Conservation (phyloP, 73 alveolate genomes). For the Symbiodinium pilosum region DNA sequence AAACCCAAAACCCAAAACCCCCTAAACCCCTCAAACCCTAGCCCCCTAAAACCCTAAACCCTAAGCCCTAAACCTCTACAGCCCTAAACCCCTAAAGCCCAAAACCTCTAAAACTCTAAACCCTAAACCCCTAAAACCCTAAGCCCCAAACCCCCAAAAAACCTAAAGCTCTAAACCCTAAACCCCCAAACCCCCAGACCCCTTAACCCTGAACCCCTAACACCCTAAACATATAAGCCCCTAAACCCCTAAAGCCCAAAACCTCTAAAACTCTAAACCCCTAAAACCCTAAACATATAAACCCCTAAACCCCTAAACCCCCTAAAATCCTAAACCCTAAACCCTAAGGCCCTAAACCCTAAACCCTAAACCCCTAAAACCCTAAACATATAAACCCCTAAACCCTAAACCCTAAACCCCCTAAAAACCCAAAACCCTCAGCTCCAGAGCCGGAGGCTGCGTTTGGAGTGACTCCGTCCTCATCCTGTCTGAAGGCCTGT, state of each 20-base stretch:
- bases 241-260: not conserved
- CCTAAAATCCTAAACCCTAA: not conserved
- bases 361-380: not conserved
- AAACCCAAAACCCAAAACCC: not conserved
- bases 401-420: no score
- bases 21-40: not conserved
- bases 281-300: not conserved
- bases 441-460: constrained; percentile 18
- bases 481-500: constrained; percentile 7
- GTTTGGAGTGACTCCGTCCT: constrained; percentile 80
- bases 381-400: not conserved
- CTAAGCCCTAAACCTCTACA: not conserved
- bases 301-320: not conserved
- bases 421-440: not conserved
- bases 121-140: no score
- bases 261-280: not conserved
- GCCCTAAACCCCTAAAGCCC: no score
- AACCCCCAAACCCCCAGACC: not conserved
- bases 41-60: not conserved
- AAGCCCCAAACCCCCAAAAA: no score
- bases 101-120: no score
- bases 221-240: not conserved
- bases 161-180: not conserved
- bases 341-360: not conserved
- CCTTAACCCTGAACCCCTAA: not conserved